Evolutionary conservation across 2,329 filamentous ascomycete species (phyloP).

Genomic region (Claviceps sorghi): DNA sequence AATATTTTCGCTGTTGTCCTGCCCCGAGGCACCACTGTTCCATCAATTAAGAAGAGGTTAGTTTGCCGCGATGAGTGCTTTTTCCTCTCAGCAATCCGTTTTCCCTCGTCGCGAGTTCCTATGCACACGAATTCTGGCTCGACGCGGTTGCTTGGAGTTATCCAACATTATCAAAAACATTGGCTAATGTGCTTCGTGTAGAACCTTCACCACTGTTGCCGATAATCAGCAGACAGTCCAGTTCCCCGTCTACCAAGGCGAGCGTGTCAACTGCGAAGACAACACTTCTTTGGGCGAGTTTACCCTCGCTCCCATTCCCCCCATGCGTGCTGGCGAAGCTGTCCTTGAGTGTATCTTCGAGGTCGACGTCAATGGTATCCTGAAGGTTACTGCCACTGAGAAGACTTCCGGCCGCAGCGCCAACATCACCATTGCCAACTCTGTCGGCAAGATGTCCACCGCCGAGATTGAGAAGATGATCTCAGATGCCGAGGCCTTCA

Average conservation of each 20-base stretch:
- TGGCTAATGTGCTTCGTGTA: background rate
- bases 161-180: no score
- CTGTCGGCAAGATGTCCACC: constrained; percentile 92
- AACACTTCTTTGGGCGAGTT: constrained; percentile 98
- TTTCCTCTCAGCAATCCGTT: background rate
- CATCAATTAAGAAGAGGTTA: constrained; percentile 60
- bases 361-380: constrained; percentile 99
- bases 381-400: constrained; percentile 98
- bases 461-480: constrained; percentile 97
- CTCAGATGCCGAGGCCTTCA: constrained; percentile 94
- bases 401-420: constrained; percentile 95
- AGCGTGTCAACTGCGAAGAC: constrained; percentile 95
- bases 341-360: constrained; percentile 97
- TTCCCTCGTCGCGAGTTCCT: background rate
- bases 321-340: constrained; percentile 88
- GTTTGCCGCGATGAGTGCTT: background rate
- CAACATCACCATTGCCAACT: constrained; percentile 99
- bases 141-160: background rate
- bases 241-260: constrained; percentile 91
- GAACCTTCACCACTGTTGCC: constrained; percentile 75
- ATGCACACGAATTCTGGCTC: background rate
- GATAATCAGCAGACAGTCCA: constrained; percentile 54
- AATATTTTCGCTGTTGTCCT: constrained; percentile 97
- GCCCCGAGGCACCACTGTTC: constrained; percentile 35
- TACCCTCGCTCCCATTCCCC: constrained; percentile 74